These are phyloP conservation scores for Fragilariopsis cylindrus DNA, from an alignment of 108 stramenopile species.

Conservation along the genomic window DNA sequence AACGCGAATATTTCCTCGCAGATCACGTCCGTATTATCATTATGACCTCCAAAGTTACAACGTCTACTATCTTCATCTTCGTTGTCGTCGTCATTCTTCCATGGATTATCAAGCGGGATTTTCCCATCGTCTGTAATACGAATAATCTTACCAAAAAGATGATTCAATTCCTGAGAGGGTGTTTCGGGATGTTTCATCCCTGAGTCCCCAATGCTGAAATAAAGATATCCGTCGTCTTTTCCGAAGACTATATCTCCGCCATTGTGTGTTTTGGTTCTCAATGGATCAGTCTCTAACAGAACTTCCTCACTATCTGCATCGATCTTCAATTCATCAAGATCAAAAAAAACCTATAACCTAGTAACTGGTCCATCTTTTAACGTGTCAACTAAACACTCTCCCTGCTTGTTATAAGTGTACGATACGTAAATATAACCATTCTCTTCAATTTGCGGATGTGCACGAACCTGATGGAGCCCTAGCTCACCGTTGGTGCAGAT, in stretches of 20 bases:
- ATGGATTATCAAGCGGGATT: slow-evolving; percentile 37
- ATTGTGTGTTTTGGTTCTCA: slow-evolving; percentile 27
- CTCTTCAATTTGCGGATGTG: too few species aligned
- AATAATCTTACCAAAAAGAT: slow-evolving; percentile 23
- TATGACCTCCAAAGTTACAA: background rate
- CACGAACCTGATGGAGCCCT: too few species aligned
- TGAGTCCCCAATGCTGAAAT: slow-evolving; percentile 27
- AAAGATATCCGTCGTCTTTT: slow-evolving; percentile 35
- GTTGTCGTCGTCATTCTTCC: background rate
- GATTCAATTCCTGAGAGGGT: slow-evolving; percentile 2
- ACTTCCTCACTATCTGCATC: too few species aligned
- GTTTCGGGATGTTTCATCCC: background rate
- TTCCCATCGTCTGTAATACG: slow-evolving; percentile 33
- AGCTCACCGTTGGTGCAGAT: too few species aligned
- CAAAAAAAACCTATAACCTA: too few species aligned
- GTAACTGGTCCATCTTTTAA: too few species aligned
- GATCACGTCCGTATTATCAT: background rate
- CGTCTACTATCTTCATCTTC: background rate
- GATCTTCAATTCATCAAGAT: too few species aligned
- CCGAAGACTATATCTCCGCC: slow-evolving; percentile 35
- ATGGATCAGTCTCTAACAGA: background rate
- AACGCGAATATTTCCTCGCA: slow-evolving; percentile 31
- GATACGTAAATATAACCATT: too few species aligned
- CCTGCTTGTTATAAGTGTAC: too few species aligned
- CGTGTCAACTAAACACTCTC: too few species aligned